These are phyloP conservation scores for Licmophora abbreviata DNA, from an alignment of 108 stramenopile genomes.

Conservation along the genomic window DNA sequence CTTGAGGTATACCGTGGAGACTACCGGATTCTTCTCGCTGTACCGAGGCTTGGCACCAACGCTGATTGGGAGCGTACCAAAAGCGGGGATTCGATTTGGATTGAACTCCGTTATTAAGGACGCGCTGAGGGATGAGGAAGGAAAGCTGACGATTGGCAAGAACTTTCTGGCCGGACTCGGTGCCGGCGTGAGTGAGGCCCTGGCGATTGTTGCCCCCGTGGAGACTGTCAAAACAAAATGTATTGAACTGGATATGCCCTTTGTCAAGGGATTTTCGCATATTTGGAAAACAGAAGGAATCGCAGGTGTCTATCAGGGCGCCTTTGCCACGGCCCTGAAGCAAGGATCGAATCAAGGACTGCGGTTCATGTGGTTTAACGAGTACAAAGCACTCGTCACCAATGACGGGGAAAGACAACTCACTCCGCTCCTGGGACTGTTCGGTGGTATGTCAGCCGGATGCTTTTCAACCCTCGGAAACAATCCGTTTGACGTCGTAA, in stretches of 20 bases:
- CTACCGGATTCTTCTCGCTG: conserved; percentile 79
- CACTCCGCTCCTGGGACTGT: conserved; percentile 74
- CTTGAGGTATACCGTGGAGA: conserved; percentile 76
- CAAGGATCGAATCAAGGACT: conserved; percentile 97
- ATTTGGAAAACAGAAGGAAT: conserved; percentile 86
- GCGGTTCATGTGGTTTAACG: conserved; percentile 97
- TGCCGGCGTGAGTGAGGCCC: conserved; percentile 89
- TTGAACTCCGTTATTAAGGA: conserved; percentile 84
- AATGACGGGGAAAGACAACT: conserved; percentile 65
- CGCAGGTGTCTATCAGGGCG: conserved; percentile 93
- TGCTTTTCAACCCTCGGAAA: conserved; percentile 95
- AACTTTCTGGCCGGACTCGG: conserved; percentile 92
- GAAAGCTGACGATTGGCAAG: conserved; percentile 78
- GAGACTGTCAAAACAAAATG: conserved; percentile 98
- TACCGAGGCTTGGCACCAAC: conserved; percentile 91
- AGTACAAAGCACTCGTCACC: conserved; percentile 84
- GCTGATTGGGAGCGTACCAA: conserved; percentile 82
- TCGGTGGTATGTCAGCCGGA: conserved; percentile 96
- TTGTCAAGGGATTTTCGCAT: conserved; percentile 70
- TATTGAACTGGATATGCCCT: conserved; percentile 87
- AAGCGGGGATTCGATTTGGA: conserved; percentile 97
- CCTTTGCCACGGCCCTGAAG: conserved; percentile 89
- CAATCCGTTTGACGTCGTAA: conserved; percentile 97
- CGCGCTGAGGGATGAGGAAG: conserved; percentile 70
- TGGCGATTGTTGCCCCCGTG: conserved; percentile 93